Evolutionary conservation across 2,329 filamentous ascomycete genomes (phyloP).

Genomic region (Didymella segeticola): DNA sequence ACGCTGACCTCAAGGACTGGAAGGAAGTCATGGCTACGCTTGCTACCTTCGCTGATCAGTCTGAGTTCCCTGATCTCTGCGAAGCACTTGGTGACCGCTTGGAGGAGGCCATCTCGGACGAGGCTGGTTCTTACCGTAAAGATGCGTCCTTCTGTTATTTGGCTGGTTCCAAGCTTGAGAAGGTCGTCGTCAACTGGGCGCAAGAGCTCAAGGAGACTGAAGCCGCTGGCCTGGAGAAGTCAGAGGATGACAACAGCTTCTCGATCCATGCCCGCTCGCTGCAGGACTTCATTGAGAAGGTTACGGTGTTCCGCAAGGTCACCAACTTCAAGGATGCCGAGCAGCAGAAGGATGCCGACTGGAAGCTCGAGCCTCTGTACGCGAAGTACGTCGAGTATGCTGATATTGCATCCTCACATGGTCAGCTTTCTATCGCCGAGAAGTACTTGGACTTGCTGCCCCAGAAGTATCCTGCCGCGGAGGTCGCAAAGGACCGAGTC

Average conservation of each 20-base stretch:
- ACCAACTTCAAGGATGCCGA: conserved; percentile 89
- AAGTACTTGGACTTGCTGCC: conserved; percentile 91
- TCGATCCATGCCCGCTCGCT: conserved; percentile 88
- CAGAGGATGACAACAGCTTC: conserved; percentile 78
- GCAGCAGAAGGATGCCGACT: conserved; percentile 72
- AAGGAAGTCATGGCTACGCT: conserved; percentile 96
- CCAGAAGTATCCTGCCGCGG: conserved; percentile 80
- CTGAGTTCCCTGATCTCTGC: conserved; percentile 92
- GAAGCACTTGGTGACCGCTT: conserved; percentile 93
- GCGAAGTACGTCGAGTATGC: conserved; percentile 97
- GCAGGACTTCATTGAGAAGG: conserved; percentile 97
- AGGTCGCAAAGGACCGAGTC: conserved; percentile 84
- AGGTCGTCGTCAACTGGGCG: conserved; percentile 95
- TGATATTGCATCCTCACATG: conserved; percentile 89
- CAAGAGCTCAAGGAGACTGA: conserved; percentile 86
- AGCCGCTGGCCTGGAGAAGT: conserved; percentile 72
- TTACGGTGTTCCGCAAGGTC: conserved; percentile 93
- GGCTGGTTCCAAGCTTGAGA: conserved; percentile 94
- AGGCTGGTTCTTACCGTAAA: conserved; percentile 66
- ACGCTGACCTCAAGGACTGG: conserved; percentile 91
- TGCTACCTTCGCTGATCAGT: conserved; percentile 91
- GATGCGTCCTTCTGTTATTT: conserved; percentile 97
- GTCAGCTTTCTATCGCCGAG: conserved; percentile 83
- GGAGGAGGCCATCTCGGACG: conserved; percentile 67
- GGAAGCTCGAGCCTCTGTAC: conserved; percentile 89